phyloP scores from a whole-genome alignment of 164 flowering plant genomes.

The Sedum album region DNA sequence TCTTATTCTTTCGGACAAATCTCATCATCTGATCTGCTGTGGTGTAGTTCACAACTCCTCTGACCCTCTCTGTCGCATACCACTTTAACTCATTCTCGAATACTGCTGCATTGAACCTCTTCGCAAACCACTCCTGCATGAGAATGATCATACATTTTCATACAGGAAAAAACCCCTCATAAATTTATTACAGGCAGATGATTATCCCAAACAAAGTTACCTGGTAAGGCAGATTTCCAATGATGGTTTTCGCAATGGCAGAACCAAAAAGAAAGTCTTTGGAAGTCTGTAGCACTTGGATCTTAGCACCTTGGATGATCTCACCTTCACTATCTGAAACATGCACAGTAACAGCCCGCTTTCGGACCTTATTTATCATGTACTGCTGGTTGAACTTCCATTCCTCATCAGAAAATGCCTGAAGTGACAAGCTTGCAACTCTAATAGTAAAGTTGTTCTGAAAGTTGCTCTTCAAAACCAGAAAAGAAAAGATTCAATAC shows the following conservation, averaged over 20 bases:
- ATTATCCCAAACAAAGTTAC: background rate
- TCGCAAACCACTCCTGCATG: conserved; percentile 29
- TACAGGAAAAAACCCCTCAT: background rate
- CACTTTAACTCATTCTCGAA: conserved; percentile 51
- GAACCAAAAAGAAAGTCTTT: conserved; percentile 22
- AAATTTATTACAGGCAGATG: conserved; percentile 16
- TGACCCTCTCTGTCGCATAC: conserved; percentile 31
- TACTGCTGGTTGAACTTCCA: conserved; percentile 69
- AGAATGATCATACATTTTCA: conserved; percentile 10
- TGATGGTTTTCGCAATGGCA: conserved; percentile 51
- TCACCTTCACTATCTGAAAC: conserved; percentile 49
- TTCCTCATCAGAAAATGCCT: conserved; percentile 69
- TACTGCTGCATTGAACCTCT: conserved; percentile 26
- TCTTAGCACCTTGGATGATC: conserved; percentile 47
- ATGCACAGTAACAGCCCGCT: conserved; percentile 62
- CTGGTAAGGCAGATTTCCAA: conserved; percentile 24
- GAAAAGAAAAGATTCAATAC: background rate
- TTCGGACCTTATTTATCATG: conserved; percentile 43
- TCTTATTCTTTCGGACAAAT: conserved; percentile 22
- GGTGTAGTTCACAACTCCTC: conserved; percentile 36
- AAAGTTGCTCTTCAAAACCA: conserved; percentile 29
- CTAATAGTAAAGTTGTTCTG: conserved; percentile 23
- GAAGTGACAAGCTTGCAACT: conserved; percentile 59
- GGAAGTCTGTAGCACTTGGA: conserved; percentile 17
- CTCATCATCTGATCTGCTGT: conserved; percentile 36